A percentile compares a stretch with the other conserved stretches of the same genome.
These are phyloP conservation scores for Alternaria atra DNA, from an alignment of 2,329 filamentous ascomycete species.

Conservation along the genomic window DNA sequence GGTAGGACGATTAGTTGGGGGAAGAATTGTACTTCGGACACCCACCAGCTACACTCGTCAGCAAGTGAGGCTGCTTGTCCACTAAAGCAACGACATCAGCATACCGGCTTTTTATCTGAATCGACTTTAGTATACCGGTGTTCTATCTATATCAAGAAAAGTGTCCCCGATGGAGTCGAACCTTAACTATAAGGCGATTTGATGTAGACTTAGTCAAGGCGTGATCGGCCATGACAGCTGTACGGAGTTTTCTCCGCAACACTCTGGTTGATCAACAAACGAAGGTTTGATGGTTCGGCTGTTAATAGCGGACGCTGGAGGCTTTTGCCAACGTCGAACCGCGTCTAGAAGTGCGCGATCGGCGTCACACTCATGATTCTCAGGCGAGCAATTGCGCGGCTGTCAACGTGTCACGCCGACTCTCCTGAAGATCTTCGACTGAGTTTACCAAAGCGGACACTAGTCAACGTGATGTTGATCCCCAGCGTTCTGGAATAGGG, in stretches of 20 bases:
- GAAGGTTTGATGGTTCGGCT: slow-evolving; percentile 1
- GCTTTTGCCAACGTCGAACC: slow-evolving; percentile 11
- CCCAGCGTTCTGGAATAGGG: slow-evolving; percentile 10
- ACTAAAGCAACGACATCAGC: neutral
- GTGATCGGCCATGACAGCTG: neutral
- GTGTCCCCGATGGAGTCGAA: neutral
- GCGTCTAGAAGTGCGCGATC: slow-evolving; percentile 5
- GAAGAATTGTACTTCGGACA: neutral
- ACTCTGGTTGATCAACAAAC: neutral
- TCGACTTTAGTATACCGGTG: neutral
- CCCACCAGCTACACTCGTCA: neutral
- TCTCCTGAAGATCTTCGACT: slow-evolving; percentile 12
- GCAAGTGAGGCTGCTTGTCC: slow-evolving; percentile 1
- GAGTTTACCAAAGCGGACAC: slow-evolving; percentile 14
- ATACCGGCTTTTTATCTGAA: slow-evolving; percentile 2
- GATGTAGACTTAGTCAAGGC: neutral
- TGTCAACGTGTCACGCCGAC: slow-evolving; percentile 1
- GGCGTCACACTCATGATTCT: neutral
- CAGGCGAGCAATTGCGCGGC: slow-evolving; percentile 4
- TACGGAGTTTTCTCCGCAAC: slow-evolving; percentile 6
- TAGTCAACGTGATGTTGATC: slow-evolving; percentile 10
- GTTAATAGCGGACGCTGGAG: slow-evolving; percentile 9
- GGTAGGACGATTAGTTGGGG: neutral
- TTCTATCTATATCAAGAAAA: slow-evolving; percentile 2
- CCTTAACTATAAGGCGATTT: slow-evolving; percentile 6